Evolutionary conservation across 2,329 filamentous ascomycete species (phyloP).

Genomic region (Lasiodiplodia gonubiensis): DNA sequence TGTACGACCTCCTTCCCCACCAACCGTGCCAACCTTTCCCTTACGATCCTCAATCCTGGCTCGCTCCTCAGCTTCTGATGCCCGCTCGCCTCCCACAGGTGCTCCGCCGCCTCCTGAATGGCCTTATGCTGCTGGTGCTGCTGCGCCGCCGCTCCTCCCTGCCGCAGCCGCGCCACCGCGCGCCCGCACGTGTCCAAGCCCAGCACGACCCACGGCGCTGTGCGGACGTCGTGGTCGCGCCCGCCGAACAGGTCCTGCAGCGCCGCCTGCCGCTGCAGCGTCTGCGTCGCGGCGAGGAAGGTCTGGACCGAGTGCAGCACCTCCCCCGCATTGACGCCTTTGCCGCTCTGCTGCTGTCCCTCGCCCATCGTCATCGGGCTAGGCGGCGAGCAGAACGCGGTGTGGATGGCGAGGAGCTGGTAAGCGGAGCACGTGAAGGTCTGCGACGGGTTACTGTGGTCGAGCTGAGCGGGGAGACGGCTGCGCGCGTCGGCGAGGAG

Average conservation of each 20-base stretch:
- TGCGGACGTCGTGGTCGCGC: background rate
- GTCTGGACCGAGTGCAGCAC: background rate
- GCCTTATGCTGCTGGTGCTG: background rate
- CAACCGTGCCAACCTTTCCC: background rate
- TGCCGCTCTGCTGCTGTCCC: background rate
- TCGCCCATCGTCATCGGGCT: background rate
- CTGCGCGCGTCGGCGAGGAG: background rate
- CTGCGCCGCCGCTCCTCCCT: background rate
- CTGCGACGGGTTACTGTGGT: conserved; percentile 5
- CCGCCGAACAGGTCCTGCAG: conserved; percentile 5
- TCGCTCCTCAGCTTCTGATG: background rate
- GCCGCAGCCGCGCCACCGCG: background rate
- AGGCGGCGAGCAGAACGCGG: background rate
- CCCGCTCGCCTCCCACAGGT: background rate
- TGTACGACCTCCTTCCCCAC: background rate
- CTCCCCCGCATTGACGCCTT: background rate
- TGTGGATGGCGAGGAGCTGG: background rate
- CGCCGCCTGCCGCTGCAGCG: background rate
- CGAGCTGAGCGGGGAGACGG: background rate
- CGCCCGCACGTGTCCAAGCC: conserved; percentile 1
- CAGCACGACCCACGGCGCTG: background rate
- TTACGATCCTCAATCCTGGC: background rate
- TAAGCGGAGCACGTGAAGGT: background rate
- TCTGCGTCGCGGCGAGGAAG: conserved; percentile 2
- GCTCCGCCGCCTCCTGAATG: background rate